Evolutionary conservation across 306 rosid genomes (phyloP).

Genomic region (Pyrus pyrifolia): DNA sequence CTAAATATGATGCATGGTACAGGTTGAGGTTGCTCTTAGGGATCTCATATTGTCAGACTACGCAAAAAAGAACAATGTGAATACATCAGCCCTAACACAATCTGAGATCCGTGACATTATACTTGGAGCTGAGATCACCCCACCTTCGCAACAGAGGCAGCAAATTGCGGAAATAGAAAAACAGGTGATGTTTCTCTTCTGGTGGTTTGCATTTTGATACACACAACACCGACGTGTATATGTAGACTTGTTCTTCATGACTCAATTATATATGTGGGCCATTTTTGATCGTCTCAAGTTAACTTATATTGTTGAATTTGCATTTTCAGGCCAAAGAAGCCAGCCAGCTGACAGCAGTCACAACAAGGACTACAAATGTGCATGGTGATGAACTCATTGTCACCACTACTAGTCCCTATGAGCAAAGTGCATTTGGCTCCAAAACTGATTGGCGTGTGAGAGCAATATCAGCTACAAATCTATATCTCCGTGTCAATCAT

Average conservation of each 20-base stretch:
- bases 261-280: not conserved
- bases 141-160: constrained; percentile 97
- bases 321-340: constrained; percentile 72
- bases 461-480: constrained; percentile 95
- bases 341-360: constrained; percentile 89
- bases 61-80: constrained; percentile 98
- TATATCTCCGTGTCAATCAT: constrained; percentile 95
- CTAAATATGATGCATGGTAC: constrained; percentile 19
- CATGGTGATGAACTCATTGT: constrained; percentile 95
- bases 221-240: not conserved
- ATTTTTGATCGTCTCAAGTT: not conserved
- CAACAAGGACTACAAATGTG: constrained; percentile 86
- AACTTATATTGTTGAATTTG: constrained; percentile 1
- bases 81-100: constrained; percentile 93
- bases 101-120: constrained; percentile 98
- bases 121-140: constrained; percentile 99
- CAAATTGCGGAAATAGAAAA: constrained; percentile 99
- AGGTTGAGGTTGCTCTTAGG: constrained; percentile 99
- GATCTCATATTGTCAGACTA: constrained; percentile 97
- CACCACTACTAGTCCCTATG: constrained; percentile 96
- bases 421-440: constrained; percentile 87
- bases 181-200: constrained; percentile 48
- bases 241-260: not conserved
- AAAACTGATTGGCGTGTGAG: constrained; percentile 99
- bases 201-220: not conserved